Evolutionary conservation across 2,329 filamentous ascomycete genomes (phyloP).

Genomic region (Exserohilum rostratum): DNA sequence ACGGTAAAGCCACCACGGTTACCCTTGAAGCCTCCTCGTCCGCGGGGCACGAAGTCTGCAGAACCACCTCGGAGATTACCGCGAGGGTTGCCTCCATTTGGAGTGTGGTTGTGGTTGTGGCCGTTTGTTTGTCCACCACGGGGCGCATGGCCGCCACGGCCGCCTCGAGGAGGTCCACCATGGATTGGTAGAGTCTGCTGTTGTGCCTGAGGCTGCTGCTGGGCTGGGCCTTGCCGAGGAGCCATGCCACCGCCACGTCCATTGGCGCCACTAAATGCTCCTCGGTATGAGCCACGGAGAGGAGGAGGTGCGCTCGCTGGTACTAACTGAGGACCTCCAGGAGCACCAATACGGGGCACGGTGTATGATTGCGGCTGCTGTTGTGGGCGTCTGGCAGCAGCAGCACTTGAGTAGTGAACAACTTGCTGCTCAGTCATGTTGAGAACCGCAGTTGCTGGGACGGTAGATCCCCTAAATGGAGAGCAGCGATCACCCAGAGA

Average conservation of each 20-base stretch:
- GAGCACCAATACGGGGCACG: slow-evolving; percentile 61
- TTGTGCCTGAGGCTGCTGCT: slow-evolving; percentile 33
- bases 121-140: slow-evolving; percentile 40
- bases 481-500: slow-evolving; percentile 88
- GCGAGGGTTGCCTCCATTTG: slow-evolving; percentile 33
- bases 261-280: slow-evolving; percentile 59
- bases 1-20: slow-evolving; percentile 54
- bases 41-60: slow-evolving; percentile 46
- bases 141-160: slow-evolving; percentile 47
- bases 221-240: slow-evolving; percentile 37
- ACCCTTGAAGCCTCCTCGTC: slow-evolving; percentile 46
- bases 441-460: slow-evolving; percentile 83
- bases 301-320: slow-evolving; percentile 63
- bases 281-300: slow-evolving; percentile 64
- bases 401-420: slow-evolving; percentile 67
- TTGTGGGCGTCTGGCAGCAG: slow-evolving; percentile 60
- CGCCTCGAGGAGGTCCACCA: slow-evolving; percentile 46
- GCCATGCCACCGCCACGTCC: slow-evolving; percentile 50
- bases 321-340: slow-evolving; percentile 64
- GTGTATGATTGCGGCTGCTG: slow-evolving; percentile 59
- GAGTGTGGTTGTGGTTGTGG: slow-evolving; percentile 31
- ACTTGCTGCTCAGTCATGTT: slow-evolving; percentile 86
- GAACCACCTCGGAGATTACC: slow-evolving; percentile 37
- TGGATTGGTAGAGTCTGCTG: slow-evolving; percentile 50
- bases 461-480: slow-evolving; percentile 91